A percentile compares a stretch with the other conserved stretches of the same genome.
Conservation (phyloP, 495 filamentous ascomycete species). For the Cladorrhinum samala region DNA sequence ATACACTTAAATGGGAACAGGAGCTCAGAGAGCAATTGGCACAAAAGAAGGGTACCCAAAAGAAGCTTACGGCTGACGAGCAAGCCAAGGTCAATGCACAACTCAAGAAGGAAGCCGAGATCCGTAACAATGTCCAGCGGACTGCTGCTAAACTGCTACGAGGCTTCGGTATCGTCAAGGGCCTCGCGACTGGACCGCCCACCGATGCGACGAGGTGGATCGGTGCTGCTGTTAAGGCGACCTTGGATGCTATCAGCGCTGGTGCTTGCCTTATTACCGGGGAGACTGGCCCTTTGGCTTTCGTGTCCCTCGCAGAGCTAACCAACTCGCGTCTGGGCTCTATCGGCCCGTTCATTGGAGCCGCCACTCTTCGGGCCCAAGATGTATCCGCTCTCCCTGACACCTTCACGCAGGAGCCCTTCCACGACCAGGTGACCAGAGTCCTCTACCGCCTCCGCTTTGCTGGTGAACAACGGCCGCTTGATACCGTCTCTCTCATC, state of each 20-base stretch:
- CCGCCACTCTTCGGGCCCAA: slow-evolving; percentile 74
- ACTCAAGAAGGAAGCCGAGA: slow-evolving; percentile 74
- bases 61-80: slow-evolving; percentile 86
- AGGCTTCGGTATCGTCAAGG: slow-evolving; percentile 76
- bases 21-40: slow-evolving; percentile 85
- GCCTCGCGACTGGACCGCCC: slow-evolving; percentile 77
- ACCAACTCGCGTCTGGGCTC: slow-evolving; percentile 69
- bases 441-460: slow-evolving; percentile 87
- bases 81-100: slow-evolving; percentile 86
- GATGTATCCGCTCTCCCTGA: slow-evolving; percentile 64
- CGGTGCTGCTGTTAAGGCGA: slow-evolving; percentile 61
- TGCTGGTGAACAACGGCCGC: slow-evolving; percentile 82
- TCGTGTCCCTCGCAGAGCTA: slow-evolving; percentile 67
- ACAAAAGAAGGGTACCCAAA: slow-evolving; percentile 83
- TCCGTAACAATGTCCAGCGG: slow-evolving; percentile 61
- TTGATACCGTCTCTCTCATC: slow-evolving; percentile 76
- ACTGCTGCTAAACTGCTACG: slow-evolving; percentile 64
- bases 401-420: slow-evolving; percentile 66
- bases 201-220: slow-evolving; percentile 84
- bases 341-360: slow-evolving; percentile 73
- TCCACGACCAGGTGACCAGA: slow-evolving; percentile 81
- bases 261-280: slow-evolving; percentile 78
- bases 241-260: slow-evolving; percentile 65
- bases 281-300: slow-evolving; percentile 69
- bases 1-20: slow-evolving; percentile 94